A percentile compares a stretch with the other conserved stretches of the same genome.
phyloP scores from a whole-genome alignment of 495 filamentous ascomycete species.

The Xylaria intraflava region DNA sequence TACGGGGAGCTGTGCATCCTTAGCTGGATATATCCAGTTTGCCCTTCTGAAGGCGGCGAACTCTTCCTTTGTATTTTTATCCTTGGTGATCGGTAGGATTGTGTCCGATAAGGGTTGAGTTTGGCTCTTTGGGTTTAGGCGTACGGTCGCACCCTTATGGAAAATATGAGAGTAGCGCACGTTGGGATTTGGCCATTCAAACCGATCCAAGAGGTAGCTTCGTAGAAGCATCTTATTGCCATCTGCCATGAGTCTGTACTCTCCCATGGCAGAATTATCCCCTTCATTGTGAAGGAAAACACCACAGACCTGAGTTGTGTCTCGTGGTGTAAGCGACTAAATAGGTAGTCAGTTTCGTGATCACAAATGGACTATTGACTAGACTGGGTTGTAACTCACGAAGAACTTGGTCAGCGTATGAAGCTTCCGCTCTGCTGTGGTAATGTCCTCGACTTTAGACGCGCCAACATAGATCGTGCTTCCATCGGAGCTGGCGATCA shows the following conservation, averaged over 20 bases:
- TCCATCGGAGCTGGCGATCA: slow-evolving; percentile 19
- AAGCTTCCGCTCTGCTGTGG: slow-evolving; percentile 29
- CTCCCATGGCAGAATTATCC: slow-evolving; percentile 20
- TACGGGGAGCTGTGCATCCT: neutral
- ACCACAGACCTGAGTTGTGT: neutral
- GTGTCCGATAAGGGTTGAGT: neutral
- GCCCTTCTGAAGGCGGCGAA: neutral
- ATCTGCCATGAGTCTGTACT: slow-evolving; percentile 28
- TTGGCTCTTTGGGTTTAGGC: slow-evolving; percentile 1
- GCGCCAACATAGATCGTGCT: slow-evolving; percentile 31
- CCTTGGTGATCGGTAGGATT: neutral
- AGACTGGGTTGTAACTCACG: slow-evolving; percentile 19
- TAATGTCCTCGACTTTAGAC: slow-evolving; percentile 11
- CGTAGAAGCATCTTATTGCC: neutral
- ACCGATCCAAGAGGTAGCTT: slow-evolving; percentile 19
- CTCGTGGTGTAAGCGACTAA: neutral
- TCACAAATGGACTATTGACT: neutral
- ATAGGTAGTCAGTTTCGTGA: neutral
- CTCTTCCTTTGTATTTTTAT: neutral
- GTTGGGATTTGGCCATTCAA: neutral
- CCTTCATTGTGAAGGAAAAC: slow-evolving; percentile 36
- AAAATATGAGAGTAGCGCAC: slow-evolving; percentile 13
- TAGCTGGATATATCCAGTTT: slow-evolving; percentile 6
- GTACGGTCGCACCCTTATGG: slow-evolving; percentile 11
- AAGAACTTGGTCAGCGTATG: slow-evolving; percentile 26